These are phyloP conservation scores for Starmerella stigmatis DNA, from an alignment of 805 yeast genomes.

Conservation along the genomic window DNA sequence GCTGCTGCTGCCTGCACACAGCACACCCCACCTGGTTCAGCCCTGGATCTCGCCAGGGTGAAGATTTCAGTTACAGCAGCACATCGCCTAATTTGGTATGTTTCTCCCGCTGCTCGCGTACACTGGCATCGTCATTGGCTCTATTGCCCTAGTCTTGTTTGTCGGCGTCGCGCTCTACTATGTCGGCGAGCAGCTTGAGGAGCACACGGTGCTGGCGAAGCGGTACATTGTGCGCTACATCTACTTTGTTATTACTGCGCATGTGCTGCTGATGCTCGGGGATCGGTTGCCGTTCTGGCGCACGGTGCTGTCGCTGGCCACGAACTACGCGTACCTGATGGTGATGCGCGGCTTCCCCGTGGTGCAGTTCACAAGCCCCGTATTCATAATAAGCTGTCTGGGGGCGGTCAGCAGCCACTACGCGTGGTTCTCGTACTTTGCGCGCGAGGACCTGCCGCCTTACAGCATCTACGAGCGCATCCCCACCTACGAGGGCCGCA, in stretches of 20 bases:
- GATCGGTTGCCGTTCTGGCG: constrained; percentile 73
- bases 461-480: constrained; percentile 33
- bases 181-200: constrained; percentile 85
- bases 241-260: constrained; percentile 45
- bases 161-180: constrained; percentile 89
- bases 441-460: constrained; percentile 57
- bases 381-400: constrained; percentile 58
- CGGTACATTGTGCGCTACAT: constrained; percentile 56
- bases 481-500: constrained; percentile 50
- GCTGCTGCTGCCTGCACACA: too few relatives aligned
- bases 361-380: constrained; percentile 60
- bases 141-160: constrained; percentile 45
- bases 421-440: constrained; percentile 81
- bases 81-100: too few relatives aligned
- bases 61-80: too few relatives aligned
- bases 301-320: constrained; percentile 53
- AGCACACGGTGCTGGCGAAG: constrained; percentile 77
- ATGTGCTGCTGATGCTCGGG: constrained; percentile 49
- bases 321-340: constrained; percentile 64
- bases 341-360: constrained; percentile 77
- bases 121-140: constrained; percentile 52
- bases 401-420: constrained; percentile 73
- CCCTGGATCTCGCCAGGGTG: too few relatives aligned
- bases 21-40: too few relatives aligned
- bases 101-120: constrained; percentile 49